A percentile compares a stretch with the other conserved stretches of the same genome.
Evolutionary conservation across 176 grass and related monocot species (phyloP).

Genomic region (Bromus sterilis): DNA sequence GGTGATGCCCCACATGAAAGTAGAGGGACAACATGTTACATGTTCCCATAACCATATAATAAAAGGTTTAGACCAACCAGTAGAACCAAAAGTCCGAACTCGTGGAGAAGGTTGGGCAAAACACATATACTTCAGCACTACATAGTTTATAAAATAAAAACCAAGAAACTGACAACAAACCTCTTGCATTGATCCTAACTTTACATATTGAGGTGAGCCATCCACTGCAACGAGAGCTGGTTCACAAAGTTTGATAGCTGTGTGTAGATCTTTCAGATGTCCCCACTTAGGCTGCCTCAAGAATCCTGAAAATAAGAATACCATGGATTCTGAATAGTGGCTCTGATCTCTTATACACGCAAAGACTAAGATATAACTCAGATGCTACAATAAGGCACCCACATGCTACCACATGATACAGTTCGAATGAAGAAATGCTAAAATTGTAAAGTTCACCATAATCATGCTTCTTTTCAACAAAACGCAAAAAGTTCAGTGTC

Average conservation of each 20-base stretch:
- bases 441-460: not conserved
- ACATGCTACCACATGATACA: not conserved
- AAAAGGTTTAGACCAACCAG: not conserved
- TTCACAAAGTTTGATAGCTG: conserved; percentile 89
- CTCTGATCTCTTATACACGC: not conserved
- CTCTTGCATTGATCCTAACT: conserved; percentile 91
- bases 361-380: not conserved
- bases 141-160: conserved; percentile 6
- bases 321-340: not conserved
- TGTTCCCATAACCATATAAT: not conserved
- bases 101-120: not conserved
- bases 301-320: conserved; percentile 54
- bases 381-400: not conserved
- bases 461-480: not conserved
- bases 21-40: not conserved
- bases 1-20: not conserved
- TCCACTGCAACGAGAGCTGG: conserved; percentile 80
- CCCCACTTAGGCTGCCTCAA: conserved; percentile 93
- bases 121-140: not conserved
- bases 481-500: too few species aligned
- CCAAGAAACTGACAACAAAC: conserved; percentile 33
- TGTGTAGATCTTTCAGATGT: conserved; percentile 85
- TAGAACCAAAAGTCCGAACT: not conserved
- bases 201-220: conserved; percentile 76
- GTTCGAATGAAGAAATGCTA: not conserved